Percentiles rank a stretch among this genome's conserved stretches.
Evolutionary conservation across 441 rosid genomes (phyloP).

Genomic region (Pelargonium australe): DNA sequence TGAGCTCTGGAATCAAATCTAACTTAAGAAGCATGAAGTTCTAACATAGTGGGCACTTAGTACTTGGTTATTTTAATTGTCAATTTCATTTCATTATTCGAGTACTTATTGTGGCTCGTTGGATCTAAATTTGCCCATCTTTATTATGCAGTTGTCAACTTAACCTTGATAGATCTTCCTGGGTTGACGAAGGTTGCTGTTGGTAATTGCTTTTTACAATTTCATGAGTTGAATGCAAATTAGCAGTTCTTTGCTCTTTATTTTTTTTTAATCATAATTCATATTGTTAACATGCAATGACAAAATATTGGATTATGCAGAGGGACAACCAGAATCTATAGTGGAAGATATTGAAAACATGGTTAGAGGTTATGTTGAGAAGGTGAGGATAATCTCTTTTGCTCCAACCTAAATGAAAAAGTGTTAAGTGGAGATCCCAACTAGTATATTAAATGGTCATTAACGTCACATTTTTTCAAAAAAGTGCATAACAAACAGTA

Average conservation of each 20-base stretch:
- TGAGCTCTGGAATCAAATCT: too few relatives aligned
- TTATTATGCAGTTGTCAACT: conserved; percentile 73
- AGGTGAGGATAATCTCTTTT: conserved; percentile 44
- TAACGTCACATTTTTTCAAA: too few relatives aligned
- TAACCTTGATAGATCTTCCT: conserved; percentile 97
- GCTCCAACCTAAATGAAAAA: too few relatives aligned
- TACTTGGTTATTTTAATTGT: neutral
- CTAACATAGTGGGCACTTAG: too few relatives aligned
- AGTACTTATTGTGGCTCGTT: too few relatives aligned
- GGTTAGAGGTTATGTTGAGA: conserved; percentile 96
- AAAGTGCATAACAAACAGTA: too few relatives aligned
- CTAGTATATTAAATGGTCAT: too few relatives aligned
- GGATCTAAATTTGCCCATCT: conserved; percentile 5
- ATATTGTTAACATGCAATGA: conserved; percentile 19
- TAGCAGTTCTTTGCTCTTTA: neutral
- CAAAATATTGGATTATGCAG: conserved; percentile 41
- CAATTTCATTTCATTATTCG: too few relatives aligned
- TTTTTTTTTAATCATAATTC: neutral
- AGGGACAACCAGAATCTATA: conserved; percentile 84
- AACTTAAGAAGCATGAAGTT: too few relatives aligned
- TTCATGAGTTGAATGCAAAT: neutral
- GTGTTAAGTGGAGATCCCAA: too few relatives aligned
- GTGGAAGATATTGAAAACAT: conserved; percentile 92
- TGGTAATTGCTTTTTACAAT: conserved; percentile 45
- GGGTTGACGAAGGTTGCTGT: conserved; percentile 99